A percentile compares a stretch with the other conserved stretches of the same genome.
These are phyloP conservation scores for Fusarium kyushuense DNA, from an alignment of 2,329 filamentous ascomycete species.

Conservation along the genomic window DNA sequence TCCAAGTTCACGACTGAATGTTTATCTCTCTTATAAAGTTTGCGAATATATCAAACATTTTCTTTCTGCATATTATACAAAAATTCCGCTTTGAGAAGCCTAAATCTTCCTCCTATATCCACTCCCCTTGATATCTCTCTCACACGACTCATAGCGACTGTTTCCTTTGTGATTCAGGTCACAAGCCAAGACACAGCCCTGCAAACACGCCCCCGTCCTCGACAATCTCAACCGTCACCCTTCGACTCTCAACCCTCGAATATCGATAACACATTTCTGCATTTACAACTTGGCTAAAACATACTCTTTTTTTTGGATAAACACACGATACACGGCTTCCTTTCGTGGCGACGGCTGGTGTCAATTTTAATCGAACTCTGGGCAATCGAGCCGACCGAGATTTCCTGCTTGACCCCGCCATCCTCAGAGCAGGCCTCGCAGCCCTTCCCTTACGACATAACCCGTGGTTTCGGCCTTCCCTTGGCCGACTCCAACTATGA, in stretches of 20 bases:
- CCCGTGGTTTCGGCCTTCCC: conserved; percentile 37
- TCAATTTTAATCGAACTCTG: conserved; percentile 32
- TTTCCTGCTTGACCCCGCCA: conserved; percentile 48
- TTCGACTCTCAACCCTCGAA: conserved; percentile 31
- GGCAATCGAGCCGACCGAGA: conserved; percentile 41
- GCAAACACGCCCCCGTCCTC: conserved; percentile 22
- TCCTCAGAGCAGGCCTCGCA: conserved; percentile 36
- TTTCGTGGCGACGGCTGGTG: conserved; percentile 24
- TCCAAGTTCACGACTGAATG: conserved; percentile 27
- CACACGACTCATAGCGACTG: conserved; percentile 18
- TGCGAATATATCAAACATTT: background rate
- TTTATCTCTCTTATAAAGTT: conserved; percentile 7
- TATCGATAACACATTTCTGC: conserved; percentile 33
- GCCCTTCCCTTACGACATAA: conserved; percentile 33
- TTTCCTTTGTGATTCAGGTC: conserved; percentile 41
- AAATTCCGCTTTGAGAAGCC: background rate
- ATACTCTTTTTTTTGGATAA: conserved; percentile 1
- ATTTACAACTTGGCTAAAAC: background rate
- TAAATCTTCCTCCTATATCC: conserved; percentile 2
- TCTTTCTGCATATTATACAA: background rate
- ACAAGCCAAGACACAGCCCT: conserved; percentile 40
- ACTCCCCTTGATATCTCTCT: conserved; percentile 2
- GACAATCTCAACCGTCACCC: conserved; percentile 29
- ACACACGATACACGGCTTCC: conserved; percentile 19
- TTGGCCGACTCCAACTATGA: conserved; percentile 56